Evolutionary conservation across 805 yeast species (phyloP), one percentile per base, ranked within the genome.

Genomic region (Barnettozyma botsteinii): DNA sequence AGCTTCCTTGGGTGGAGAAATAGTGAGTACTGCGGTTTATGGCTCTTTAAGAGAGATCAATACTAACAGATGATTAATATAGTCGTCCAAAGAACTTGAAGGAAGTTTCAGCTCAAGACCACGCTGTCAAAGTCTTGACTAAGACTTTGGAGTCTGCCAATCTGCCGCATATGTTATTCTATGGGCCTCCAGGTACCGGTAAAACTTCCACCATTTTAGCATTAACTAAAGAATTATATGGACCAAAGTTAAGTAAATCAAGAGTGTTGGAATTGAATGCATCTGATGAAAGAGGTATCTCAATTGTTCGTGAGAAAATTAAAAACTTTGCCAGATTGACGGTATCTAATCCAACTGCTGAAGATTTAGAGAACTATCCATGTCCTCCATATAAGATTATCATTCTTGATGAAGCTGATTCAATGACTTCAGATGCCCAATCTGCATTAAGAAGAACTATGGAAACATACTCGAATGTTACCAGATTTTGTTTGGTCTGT

Each of bases 371-470:
- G 30, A 73, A 78, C 15, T 89, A 88, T 63, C 96, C 98, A 2
- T 91, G 98, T 57, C 98, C 98, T 1, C 97, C 98, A 5, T 93
- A 85, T 63, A 93, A 93, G 59, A 78, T 93, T 52, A 83, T 93
- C 48, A 85, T 93, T 31, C 65, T 93, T 39, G 97, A 89, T 65
- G 97, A 89, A 62, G 97, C 97, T 1, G 97, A 93, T 61, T 86
- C 96, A 11, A 93, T 93, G 97, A 93, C 98, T 9, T 75, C 86
- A 31, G 97, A 87, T 53, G 98, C 98, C 0, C 98, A 93, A 59
- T 77, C 88, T 40, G 98, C 98, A 1, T 69, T 93, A 48, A 77
- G 98, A 65, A 75, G 98, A 62, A 91, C 95, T 1, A 87, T 87
- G 98, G 96, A 87, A 57, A 85, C 81, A 4, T 89, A 85, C 62